phyloP scores from a whole-genome alignment of 192 early-diverging fungal species.

The Blastocladiella britannica region DNA sequence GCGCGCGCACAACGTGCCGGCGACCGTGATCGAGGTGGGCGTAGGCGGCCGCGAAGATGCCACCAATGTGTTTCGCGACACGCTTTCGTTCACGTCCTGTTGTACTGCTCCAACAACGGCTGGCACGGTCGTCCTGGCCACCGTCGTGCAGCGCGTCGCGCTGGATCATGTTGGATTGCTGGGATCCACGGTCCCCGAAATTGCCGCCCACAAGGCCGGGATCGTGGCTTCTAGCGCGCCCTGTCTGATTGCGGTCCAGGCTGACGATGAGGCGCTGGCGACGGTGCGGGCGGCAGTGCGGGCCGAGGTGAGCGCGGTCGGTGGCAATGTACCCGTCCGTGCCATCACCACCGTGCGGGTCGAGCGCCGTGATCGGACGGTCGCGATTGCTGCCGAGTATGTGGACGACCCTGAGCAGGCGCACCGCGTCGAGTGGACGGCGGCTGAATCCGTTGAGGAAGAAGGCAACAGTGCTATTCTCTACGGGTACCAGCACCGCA shows the following conservation, averaged over 20 bases:
- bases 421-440: no score
- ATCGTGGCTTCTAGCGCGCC: slow-evolving; percentile 35
- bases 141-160: slow-evolving; percentile 45
- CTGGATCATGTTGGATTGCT: slow-evolving; percentile 55
- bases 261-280: slow-evolving; percentile 15
- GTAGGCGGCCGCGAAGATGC: slow-evolving; percentile 59
- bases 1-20: slow-evolving; percentile 30
- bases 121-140: slow-evolving; percentile 15
- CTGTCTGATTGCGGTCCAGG: slow-evolving; percentile 32
- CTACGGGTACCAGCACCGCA: no score
- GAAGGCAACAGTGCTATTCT: no score
- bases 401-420: no score
- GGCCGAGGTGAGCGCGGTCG: no score
- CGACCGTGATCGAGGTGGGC: slow-evolving; percentile 67
- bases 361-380: no score
- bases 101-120: not conserved
- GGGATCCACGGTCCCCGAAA: slow-evolving; percentile 40
- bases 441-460: no score
- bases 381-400: no score
- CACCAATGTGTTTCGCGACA: slow-evolving; percentile 47
- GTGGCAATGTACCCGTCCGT: no score
- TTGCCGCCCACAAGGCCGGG: slow-evolving; percentile 57
- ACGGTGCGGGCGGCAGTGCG: slow-evolving; percentile 13
- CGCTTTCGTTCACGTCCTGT: not conserved
- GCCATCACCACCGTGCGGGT: no score